These are phyloP conservation scores for Aegilops sharonensis DNA, from an alignment of 176 grass and related monocot genomes.

Conservation along the genomic window DNA sequence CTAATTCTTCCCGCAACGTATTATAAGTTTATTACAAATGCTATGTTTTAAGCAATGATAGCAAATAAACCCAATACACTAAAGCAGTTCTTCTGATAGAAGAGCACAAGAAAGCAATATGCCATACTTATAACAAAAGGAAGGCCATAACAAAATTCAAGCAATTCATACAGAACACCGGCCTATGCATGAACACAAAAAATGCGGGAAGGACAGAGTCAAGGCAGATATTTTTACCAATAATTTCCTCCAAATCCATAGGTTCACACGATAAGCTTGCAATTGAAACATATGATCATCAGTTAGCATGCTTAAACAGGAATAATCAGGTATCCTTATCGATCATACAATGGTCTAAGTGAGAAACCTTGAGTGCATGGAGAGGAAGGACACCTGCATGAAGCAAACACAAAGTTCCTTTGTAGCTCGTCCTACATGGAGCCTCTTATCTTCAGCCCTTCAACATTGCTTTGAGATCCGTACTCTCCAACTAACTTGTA, in stretches of 20 bases:
- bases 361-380: not conserved
- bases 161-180: not conserved
- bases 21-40: not conserved
- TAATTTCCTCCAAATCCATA: not conserved
- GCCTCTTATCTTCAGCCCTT: too few relatives aligned
- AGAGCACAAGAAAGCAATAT: not conserved
- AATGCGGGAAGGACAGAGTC: not conserved
- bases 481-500: too few relatives aligned
- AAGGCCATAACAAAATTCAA: not conserved
- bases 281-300: slow-evolving; percentile 3
- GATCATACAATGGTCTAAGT: not conserved
- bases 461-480: too few relatives aligned
- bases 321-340: not conserved
- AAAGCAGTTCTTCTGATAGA: not conserved
- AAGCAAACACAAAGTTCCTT: not conserved
- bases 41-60: not conserved
- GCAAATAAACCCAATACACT: not conserved
- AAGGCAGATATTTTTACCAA: slow-evolving; percentile 5
- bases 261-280: not conserved
- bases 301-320: not conserved
- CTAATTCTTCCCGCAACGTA: not conserved
- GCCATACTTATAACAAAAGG: not conserved
- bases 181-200: not conserved
- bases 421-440: too few relatives aligned
- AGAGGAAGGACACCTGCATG: not conserved